Base-by-base conservation (phyloP, 2,329 filamentous ascomycete species). In the Colletotrichum kahawae region DNA sequence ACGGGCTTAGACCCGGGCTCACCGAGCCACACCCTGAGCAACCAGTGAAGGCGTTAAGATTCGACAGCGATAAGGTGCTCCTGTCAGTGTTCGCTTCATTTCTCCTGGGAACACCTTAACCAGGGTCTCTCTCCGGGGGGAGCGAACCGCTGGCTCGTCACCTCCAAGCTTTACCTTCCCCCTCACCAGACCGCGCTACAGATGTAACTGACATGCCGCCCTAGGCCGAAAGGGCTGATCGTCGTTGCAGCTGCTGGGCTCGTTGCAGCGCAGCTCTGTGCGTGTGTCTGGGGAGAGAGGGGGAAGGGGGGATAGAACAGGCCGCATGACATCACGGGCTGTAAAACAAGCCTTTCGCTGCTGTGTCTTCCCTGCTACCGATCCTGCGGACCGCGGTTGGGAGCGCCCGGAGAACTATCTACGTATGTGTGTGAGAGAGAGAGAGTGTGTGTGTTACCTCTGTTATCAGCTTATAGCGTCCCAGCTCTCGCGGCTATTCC, bases 261-360 rank as follows among this genome's bases (percentile, higher is more conserved):
- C 57, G 57, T 63, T 29, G 0, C 60, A 63, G 60, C 60, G 60
- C 57, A 59, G 56, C 16, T 33, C 29, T 27, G 29, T n/a, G 27
- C 54, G 54, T 57, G 54, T 57, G 54, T 57, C 18, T 60, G 54
- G 54, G 18, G 54, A 57, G 43, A 51, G 43, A 7, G n/a, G 43
- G 10, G 43, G 10, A 21, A 13, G 54, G 54, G 54, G 24, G 54
- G 54, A 5, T 4, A 21, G 9, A 18, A 14, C 3, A 18, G 21
- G 54, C 1, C 5, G 34, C 33, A 71, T 72, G 70, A 72, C 70
- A 72, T 69, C 70, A 72, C 65, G 54, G 31, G 38, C 31, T 69
- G 56, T 12, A 63, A 72, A 72, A 72, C 24, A 72, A 72, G 70
- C 70, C 70, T 69, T 72, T 72, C 68, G 21, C 48, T 31, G 29